Evolutionary conservation across 2,329 filamentous ascomycete genomes (phyloP).

Genomic region (Neonectria coccinea): DNA sequence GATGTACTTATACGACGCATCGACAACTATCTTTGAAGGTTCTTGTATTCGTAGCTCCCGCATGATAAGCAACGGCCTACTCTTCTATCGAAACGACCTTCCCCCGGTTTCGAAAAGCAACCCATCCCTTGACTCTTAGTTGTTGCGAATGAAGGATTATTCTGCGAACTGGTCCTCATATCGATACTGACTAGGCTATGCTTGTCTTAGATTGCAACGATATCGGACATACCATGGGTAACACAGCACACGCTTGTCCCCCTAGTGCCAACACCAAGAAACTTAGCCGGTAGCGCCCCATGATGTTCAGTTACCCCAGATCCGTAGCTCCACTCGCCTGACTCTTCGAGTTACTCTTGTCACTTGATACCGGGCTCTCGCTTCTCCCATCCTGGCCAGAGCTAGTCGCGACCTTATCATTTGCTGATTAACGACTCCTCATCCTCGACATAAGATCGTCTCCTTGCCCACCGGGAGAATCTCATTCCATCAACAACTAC

Average conservation of each 20-base stretch:
- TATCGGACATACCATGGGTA: neutral
- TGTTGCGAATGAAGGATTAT: neutral
- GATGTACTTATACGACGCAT: neutral
- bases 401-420: neutral
- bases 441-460: conserved; percentile 1
- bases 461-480: conserved; percentile 1
- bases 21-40: neutral
- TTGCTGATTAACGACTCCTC: neutral
- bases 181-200: neutral
- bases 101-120: neutral
- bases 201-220: neutral
- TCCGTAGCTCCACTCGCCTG: neutral
- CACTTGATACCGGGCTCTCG: neutral
- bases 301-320: neutral
- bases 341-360: neutral
- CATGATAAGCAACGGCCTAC: neutral
- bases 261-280: neutral
- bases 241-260: neutral
- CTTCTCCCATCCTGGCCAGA: neutral
- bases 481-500: neutral
- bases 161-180: neutral
- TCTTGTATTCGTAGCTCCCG: neutral
- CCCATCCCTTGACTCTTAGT: neutral
- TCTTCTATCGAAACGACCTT: neutral
- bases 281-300: neutral